Evolutionary conservation across 2,329 filamentous ascomycete species (phyloP), one percentile per base, ranked within the genome.

Genomic region (Geoglossum cookeanum): DNA sequence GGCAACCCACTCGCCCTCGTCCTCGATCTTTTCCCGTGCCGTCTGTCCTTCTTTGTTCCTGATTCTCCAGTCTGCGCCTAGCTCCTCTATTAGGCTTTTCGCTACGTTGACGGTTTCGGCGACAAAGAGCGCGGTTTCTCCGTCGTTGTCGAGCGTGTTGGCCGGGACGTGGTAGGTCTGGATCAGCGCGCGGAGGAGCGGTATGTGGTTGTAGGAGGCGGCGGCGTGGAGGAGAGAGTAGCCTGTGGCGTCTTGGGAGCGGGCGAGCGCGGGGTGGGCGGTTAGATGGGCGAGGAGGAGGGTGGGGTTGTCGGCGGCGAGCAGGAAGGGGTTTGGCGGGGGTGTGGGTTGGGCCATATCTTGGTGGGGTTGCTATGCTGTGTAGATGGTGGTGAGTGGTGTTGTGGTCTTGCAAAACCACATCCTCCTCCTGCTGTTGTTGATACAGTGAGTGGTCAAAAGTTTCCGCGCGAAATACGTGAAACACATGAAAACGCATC

Each of bases 191-290:
- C 85, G 83, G 15, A 96, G 77, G 15, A 98, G 81, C 57, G 85
- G 79, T 39, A 87, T 72, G 67, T 97, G 90, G 67, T 84, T 85
- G 76, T 97, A 98, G 63, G 90, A 96, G 17, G 87, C 84, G 15
- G 91, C 88, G 56, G 92, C 92, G 70, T 98, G 92, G 54, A 97
- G 74, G 30, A 97, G 80, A 52, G 89, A 94, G 73, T 98, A 98
- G 65, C 92, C 92, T 66, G 96, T 85, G 59, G 85, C 81, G 69
- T 98, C 92, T 71, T 94, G 87, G 56, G 78, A 73, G 1, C 82
- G 78, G 57, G 92, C 91, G 56, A 94, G 75, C n/a, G 79, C 71
- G 37, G 88, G 87, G 63, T 88, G 79, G 60, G 81, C 74, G 61
- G 79, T 78, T 56, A 98, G 81, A 63, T 90, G 80, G 58, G 81